Percentiles rank a stretch among this genome's conserved stretches.
These are phyloP conservation scores for Acidiella bohemica DNA, from an alignment of 495 filamentous ascomycete genomes.

Conservation along the genomic window DNA sequence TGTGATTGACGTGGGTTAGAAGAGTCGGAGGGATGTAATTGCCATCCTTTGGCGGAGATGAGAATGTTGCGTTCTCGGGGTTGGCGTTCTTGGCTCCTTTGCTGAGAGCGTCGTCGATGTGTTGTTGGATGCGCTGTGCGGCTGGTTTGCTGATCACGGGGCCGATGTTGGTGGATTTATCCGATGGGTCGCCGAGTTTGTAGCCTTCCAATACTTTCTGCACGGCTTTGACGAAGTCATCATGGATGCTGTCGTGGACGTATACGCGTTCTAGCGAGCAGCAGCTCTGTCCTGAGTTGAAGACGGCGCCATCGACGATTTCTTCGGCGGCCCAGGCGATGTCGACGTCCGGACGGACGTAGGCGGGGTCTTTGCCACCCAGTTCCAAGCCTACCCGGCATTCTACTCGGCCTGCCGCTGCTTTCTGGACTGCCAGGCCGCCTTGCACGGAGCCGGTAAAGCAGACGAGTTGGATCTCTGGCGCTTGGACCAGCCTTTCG, in stretches of 20 bases:
- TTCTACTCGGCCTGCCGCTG: conserved; percentile 57
- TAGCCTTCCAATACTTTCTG: conserved; percentile 77
- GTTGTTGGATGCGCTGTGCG: conserved; percentile 58
- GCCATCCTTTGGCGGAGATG: conserved; percentile 50
- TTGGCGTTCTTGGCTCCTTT: conserved; percentile 79
- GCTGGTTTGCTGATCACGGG: conserved; percentile 74
- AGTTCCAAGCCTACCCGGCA: conserved; percentile 78
- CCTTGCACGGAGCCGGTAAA: conserved; percentile 91
- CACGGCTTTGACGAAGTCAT: conserved; percentile 60
- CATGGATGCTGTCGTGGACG: conserved; percentile 71
- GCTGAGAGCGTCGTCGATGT: conserved; percentile 70
- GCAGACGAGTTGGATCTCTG: conserved; percentile 61
- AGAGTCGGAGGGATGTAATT: conserved; percentile 81
- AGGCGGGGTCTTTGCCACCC: conserved; percentile 87
- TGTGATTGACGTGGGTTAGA: conserved; percentile 65
- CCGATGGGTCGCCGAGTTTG: conserved; percentile 73
- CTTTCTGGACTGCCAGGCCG: conserved; percentile 70
- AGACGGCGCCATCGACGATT: conserved; percentile 85
- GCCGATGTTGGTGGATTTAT: conserved; percentile 66
- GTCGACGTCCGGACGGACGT: conserved; percentile 75
- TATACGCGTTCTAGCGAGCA: conserved; percentile 89
- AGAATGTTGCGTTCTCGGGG: conserved; percentile 65
- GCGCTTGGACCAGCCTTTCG: conserved; percentile 58
- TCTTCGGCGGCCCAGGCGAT: conserved; percentile 80
- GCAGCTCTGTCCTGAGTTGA: conserved; percentile 96